Evolutionary conservation across 2,329 filamentous ascomycete genomes (phyloP).

Genomic region (Epichloe elymi): DNA sequence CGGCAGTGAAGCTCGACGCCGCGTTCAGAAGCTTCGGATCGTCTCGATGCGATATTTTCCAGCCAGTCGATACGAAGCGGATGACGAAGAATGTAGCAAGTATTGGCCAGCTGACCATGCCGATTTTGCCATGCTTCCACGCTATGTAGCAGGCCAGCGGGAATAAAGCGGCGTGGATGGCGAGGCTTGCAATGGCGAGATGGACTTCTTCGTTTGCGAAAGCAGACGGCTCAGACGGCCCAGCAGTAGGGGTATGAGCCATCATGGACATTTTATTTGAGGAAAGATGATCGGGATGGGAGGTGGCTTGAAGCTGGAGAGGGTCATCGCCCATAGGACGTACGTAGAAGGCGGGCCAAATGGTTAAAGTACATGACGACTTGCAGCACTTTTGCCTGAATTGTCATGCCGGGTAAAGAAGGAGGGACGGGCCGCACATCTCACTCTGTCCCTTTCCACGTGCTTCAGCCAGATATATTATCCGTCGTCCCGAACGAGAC

Average conservation of each 20-base stretch:
- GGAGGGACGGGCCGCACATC: too few relatives aligned
- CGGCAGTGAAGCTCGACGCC: background rate
- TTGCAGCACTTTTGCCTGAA: too few relatives aligned
- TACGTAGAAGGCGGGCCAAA: too few relatives aligned
- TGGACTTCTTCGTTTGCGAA: background rate
- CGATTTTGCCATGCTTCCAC: background rate
- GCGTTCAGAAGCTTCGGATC: background rate
- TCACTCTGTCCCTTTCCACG: too few relatives aligned
- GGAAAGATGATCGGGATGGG: background rate
- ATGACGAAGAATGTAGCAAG: background rate
- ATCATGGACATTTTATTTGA: background rate
- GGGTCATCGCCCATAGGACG: background rate
- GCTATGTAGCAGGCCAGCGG: background rate
- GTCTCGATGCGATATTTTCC: background rate
- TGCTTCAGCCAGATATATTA: too few relatives aligned
- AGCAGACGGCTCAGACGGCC: too few relatives aligned
- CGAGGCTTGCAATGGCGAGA: background rate
- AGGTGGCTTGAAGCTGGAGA: background rate
- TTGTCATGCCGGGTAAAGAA: too few relatives aligned
- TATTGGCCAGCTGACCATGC: background rate
- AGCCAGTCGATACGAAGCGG: background rate
- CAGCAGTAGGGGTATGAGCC: background rate
- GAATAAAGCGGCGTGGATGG: background rate
- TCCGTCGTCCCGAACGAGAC: too few relatives aligned
- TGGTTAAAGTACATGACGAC: too few relatives aligned